Conservation (phyloP, 768 basidiomycete genomes). For the Boletus pseudo-olivaceus region DNA sequence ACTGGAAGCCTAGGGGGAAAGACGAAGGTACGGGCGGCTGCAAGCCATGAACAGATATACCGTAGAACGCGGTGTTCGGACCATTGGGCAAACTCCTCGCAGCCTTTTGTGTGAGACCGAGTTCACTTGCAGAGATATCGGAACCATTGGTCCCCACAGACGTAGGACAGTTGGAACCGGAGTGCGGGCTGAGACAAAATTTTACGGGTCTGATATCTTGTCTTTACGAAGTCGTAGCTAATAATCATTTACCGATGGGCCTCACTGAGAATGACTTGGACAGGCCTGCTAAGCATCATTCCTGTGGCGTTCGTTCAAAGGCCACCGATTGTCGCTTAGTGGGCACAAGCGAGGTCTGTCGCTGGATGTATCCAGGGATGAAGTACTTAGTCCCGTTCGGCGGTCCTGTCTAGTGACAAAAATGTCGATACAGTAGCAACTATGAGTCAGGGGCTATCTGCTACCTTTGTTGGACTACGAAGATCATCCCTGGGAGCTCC, state of each 20-base stretch:
- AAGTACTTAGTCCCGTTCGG: too few relatives aligned
- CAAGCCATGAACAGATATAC: not conserved
- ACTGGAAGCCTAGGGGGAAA: not conserved
- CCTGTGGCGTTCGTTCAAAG: not conserved
- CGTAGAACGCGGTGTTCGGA: not conserved
- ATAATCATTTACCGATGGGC: not conserved
- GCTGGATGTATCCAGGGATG: not conserved
- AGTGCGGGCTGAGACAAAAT: not conserved
- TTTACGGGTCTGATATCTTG: not conserved
- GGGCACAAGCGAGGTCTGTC: not conserved
- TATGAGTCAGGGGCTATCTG: not conserved
- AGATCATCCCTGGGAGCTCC: not conserved
- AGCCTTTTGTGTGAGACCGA: not conserved
- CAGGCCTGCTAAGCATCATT: not conserved
- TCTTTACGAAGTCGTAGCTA: not conserved
- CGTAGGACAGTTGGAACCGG: not conserved
- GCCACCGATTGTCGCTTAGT: not conserved
- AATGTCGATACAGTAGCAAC: not conserved
- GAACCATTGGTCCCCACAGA: not conserved
- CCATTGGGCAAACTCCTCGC: not conserved
- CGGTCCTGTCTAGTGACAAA: not conserved
- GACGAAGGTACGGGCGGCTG: not conserved
- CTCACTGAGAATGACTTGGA: not conserved
- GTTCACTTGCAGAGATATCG: not conserved
- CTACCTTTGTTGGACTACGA: constrained; percentile 8